Evolutionary conservation across 2,329 filamentous ascomycete genomes (phyloP).

Genomic region (Colletotrichum agaves): DNA sequence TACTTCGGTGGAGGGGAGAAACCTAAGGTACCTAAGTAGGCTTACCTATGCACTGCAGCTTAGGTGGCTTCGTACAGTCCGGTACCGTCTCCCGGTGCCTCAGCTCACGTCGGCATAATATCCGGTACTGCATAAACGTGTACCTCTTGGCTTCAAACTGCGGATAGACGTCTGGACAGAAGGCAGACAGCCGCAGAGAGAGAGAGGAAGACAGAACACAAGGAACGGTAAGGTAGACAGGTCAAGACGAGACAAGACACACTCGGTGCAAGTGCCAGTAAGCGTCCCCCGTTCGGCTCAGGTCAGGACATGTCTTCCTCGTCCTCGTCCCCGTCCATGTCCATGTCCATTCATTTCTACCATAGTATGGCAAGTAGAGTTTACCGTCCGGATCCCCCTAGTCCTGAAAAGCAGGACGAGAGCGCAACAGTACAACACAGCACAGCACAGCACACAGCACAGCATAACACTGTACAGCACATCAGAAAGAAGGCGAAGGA

Average conservation of each 20-base stretch:
- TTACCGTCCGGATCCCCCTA: too few relatives aligned
- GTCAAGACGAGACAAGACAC: background rate
- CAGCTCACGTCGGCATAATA: background rate
- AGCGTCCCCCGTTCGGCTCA: background rate
- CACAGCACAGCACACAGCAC: background rate
- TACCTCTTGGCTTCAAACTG: background rate
- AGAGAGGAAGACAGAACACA: background rate
- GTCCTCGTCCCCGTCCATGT: background rate
- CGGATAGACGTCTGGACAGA: too few relatives aligned
- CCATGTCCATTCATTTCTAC: background rate
- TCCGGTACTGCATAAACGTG: background rate
- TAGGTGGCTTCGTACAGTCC: background rate
- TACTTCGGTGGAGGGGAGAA: background rate
- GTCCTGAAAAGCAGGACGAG: background rate
- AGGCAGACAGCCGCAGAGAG: too few relatives aligned
- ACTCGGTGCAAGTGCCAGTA: conserved; percentile 1
- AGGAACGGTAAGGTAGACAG: background rate
- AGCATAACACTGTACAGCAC: background rate
- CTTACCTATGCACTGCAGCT: background rate
- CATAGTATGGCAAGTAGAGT: background rate
- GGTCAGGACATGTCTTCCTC: background rate
- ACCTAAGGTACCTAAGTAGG: too few relatives aligned
- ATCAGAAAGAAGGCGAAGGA: background rate
- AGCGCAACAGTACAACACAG: background rate
- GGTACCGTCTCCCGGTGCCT: background rate